Conservation (phyloP, 169 alveolate species). For the Theileria annulata region DNA sequence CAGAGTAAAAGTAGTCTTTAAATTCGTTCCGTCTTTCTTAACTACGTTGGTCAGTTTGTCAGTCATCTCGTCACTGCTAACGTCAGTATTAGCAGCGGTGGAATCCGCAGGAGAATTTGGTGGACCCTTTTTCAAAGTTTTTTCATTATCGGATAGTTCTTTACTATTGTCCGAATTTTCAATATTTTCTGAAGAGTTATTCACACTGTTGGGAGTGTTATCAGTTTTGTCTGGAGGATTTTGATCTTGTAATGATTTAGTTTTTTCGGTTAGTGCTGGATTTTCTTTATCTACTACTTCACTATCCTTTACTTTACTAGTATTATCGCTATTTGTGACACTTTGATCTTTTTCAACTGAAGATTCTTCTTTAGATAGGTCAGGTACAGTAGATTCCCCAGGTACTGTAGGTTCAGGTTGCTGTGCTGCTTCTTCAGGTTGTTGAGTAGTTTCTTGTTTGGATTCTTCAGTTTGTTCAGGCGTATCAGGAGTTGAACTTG, state of each 20-base stretch:
- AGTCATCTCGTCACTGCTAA: not conserved
- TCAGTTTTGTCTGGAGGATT: not conserved
- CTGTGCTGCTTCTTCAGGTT: slow-evolving; percentile 1
- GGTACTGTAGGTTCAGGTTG: not conserved
- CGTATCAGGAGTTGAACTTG: not conserved
- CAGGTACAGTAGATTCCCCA: not conserved
- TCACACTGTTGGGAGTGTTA: not conserved
- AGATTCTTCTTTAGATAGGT: not conserved
- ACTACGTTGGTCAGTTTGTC: slow-evolving; percentile 5
- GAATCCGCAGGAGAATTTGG: slow-evolving; percentile 13
- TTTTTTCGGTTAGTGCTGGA: slow-evolving; percentile 10
- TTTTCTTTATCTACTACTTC: not conserved
- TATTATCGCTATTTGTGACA: not conserved
- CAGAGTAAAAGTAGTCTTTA: slow-evolving; percentile 12
- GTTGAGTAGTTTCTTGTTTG: not conserved
- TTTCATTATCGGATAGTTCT: slow-evolving; percentile 1
- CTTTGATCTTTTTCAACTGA: not conserved
- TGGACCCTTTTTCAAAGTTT: not conserved
- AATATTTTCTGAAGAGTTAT: slow-evolving; percentile 1
- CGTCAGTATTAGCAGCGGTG: not conserved
- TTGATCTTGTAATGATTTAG: slow-evolving; percentile 3
- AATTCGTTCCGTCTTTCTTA: not conserved
- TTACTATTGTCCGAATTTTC: not conserved
- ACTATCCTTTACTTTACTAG: not conserved
- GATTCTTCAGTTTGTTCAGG: slow-evolving; percentile 1